phyloP scores from a whole-genome alignment of 202 grass and related monocot species.

The Hordeum pubiflorum region DNA sequence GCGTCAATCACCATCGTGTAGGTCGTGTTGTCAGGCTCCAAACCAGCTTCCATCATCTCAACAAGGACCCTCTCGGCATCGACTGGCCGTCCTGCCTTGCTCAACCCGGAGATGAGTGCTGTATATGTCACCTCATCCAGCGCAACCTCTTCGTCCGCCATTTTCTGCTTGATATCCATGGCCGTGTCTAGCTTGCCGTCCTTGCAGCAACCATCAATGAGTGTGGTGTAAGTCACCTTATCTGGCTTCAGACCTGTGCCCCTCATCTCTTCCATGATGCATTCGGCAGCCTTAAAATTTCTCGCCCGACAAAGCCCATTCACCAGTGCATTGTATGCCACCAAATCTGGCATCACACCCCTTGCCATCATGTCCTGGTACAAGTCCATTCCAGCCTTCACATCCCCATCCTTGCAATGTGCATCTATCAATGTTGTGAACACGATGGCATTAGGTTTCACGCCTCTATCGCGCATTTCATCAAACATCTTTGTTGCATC shows the following conservation, averaged over 20 bases:
- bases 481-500: constrained; percentile 37
- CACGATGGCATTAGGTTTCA: constrained; percentile 46
- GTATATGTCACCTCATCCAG: constrained; percentile 75
- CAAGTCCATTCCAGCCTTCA: constrained; percentile 32
- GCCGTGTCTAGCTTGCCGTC: constrained; percentile 49
- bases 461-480: constrained; percentile 34
- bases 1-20: constrained; percentile 91
- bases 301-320: constrained; percentile 48
- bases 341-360: constrained; percentile 42
- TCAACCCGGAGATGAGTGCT: constrained; percentile 55
- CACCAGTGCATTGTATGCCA: constrained; percentile 53
- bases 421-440: constrained; percentile 58
- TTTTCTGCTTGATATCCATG: constrained; percentile 43
- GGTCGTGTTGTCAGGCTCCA: constrained; percentile 47
- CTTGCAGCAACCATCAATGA: constrained; percentile 82
- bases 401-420: constrained; percentile 48
- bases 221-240: constrained; percentile 65
- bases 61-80: constrained; percentile 39
- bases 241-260: constrained; percentile 35
- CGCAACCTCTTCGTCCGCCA: constrained; percentile 38
- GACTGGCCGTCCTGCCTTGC: constrained; percentile 34
- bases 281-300: constrained; percentile 40
- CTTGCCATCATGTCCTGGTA: constrained; percentile 39
- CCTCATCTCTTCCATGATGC: constrained; percentile 50
- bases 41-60: constrained; percentile 55